Evolutionary conservation across 2,329 filamentous ascomycete species (phyloP).

Genomic region (Colletotrichum endophyticum): DNA sequence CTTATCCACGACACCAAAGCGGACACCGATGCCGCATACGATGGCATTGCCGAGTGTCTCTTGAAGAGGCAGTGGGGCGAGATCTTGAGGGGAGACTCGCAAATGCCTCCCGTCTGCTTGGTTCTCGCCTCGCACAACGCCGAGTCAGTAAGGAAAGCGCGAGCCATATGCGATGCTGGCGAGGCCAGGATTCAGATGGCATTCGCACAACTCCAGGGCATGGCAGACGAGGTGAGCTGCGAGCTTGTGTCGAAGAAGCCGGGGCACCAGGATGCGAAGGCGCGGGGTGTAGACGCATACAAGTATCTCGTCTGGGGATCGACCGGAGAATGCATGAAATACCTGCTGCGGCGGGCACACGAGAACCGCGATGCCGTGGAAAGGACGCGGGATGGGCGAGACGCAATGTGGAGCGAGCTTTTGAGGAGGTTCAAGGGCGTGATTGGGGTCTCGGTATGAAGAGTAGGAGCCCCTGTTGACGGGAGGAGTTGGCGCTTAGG

Average conservation of each 20-base stretch:
- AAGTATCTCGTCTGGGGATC: slow-evolving; percentile 76
- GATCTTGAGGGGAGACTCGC: slow-evolving; percentile 27
- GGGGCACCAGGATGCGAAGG: background rate
- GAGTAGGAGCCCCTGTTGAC: slow-evolving; percentile 10
- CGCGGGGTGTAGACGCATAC: slow-evolving; percentile 45
- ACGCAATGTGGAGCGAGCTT: slow-evolving; percentile 68
- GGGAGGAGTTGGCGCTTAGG: background rate
- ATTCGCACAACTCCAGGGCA: slow-evolving; percentile 53
- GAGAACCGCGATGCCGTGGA: slow-evolving; percentile 77
- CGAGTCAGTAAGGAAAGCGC: slow-evolving; percentile 67
- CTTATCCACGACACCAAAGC: slow-evolving; percentile 76
- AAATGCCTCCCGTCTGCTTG: slow-evolving; percentile 64
- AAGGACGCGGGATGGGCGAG: slow-evolving; percentile 64
- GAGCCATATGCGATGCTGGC: slow-evolving; percentile 53
- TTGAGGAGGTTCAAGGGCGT: slow-evolving; percentile 55
- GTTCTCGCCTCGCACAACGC: slow-evolving; percentile 87
- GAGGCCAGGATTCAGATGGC: slow-evolving; percentile 43
- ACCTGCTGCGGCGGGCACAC: slow-evolving; percentile 64
- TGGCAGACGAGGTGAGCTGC: slow-evolving; percentile 91
- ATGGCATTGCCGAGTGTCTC: slow-evolving; percentile 71
- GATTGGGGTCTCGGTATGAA: slow-evolving; percentile 39
- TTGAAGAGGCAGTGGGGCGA: slow-evolving; percentile 67
- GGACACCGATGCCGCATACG: slow-evolving; percentile 75
- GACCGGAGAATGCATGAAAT: slow-evolving; percentile 84
- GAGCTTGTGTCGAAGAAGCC: slow-evolving; percentile 47